Evolutionary conservation across 1,284 basidiomycete species (phyloP), one percentile per base, ranked within the genome.

Genomic region (Ustilago loliicola): DNA sequence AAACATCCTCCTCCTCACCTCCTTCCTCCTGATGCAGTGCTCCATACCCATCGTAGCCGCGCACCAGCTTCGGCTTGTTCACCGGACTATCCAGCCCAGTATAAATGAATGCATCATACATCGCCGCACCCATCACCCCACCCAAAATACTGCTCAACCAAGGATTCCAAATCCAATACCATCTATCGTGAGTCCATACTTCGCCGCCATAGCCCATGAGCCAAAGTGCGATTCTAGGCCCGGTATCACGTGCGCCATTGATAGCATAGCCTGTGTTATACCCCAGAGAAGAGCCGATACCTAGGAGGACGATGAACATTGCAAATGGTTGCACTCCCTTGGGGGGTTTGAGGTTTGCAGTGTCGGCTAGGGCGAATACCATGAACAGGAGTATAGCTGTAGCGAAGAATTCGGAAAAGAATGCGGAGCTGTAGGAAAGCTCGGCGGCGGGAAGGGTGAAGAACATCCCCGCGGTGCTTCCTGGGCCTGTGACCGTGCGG

Each of bases 81-180:
- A 86, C 52, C 3, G 80, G 77, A 27, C 80, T 85, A 57, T 87
- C 87, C n/a, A 65, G 53, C 3, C 87, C 86, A 25, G 79, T 85
- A 67, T 85, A 87, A 55, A 87, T 62, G 47, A 86, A 80, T 1
- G 80, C 60, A 72, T 88, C 86, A 67, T 87, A 87, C 30, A 85
- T 23, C 30, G 81, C 61, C 17, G 79, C 83, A 0, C 87, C 87
- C 21, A 81, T 72, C 4, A 85, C 53, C 27, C 82, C 87, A 11
- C 87, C 87, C 13, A 71, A 13, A 38, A 87, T 80, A 56, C 70
- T 72, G 19, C 63, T 67, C 40, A 82, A 6, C 65, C 78, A 64
- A 15, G 91, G 90, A 77, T 91, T 91, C 93, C 93, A 93, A 17
- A 93, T 69, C 92, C 92, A 94, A 82, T 93, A 94, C 71, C 92